Base-by-base conservation (phyloP, 768 basidiomycete genomes). In the Austroboletus festivus region DNA sequence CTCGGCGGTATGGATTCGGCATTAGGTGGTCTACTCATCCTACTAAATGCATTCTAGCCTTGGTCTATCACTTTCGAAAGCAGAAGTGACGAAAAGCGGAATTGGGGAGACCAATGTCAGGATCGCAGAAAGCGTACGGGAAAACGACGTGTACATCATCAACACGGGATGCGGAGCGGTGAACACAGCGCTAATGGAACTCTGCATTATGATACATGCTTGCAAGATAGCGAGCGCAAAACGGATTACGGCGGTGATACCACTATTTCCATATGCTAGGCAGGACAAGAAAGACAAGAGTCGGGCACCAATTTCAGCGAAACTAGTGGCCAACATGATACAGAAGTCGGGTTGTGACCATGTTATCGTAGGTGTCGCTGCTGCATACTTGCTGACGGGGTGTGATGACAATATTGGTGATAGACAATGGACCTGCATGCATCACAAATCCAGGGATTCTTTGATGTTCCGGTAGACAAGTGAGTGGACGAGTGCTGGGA, bases 221-320 rank as follows among this genome's bases (percentile, higher is more conserved):
- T 96, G 95, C 83, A 95, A 94, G 73, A 98, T 97, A 61, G 95
- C 96, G n/a, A 95, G 92, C 56, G 94, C 96, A 40, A 90, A 89
- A 70, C 78, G 96, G 52, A 98, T 99, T 64, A 99, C 96, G 6
- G 96, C 95, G n/a, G 93, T 99, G 54, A 81, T 97, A 49, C 96
- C 96, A 35, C 80, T 96, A 30, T 99, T 93, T 71, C 95, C 96
- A 1, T 99, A 99, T 69, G 84, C 96, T 9, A 77, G 96, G 49
- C 96, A 98, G 70, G 96, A 99, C 75, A 97, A 97, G 70, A 99
- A 98, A 71, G 95, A 99, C 79, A 97, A 98, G 74, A 95, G 93
- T 59, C 79, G 95, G 53, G 95, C 94, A 7, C 95, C 95, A 43
- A 97, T 98, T 61, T 93, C 94, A 5, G 95, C 95, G 41, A 99